Conservation (phyloP, 75 land plant genomes). For the Picea glauca region DNA sequence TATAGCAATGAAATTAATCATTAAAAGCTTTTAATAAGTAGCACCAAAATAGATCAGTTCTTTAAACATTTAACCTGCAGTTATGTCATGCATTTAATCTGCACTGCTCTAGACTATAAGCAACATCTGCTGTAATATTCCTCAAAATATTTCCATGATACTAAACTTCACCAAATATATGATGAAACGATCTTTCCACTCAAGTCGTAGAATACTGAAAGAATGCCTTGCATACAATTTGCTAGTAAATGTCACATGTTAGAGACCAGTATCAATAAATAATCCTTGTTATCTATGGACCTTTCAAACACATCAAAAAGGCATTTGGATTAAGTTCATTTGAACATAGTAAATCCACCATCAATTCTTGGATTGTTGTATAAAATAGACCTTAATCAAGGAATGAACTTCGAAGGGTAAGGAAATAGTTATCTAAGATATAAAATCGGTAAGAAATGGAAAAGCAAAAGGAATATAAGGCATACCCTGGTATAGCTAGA, state of each 20-base stretch:
- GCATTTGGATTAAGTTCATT: neutral
- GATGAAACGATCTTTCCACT: neutral
- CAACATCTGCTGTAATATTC: neutral
- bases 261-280: neutral
- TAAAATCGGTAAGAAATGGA: neutral
- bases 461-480: neutral
- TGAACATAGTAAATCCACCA: neutral
- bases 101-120: neutral
- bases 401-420: neutral
- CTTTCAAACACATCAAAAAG: neutral
- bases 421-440: conserved; percentile 5
- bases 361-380: too few relatives aligned
- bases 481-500: conserved; percentile 86
- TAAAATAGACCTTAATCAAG: neutral
- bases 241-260: neutral
- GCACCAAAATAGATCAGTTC: too few relatives aligned
- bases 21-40: too few relatives aligned
- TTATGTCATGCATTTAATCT: neutral
- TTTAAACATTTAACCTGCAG: too few relatives aligned
- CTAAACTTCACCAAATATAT: neutral
- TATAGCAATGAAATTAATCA: too few relatives aligned
- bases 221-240: neutral
- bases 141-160: neutral
- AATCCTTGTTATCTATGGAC: neutral
- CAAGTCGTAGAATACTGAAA: neutral